Base-by-base conservation (phyloP, 108 stramenopile species). In the Skeletonema costatum region DNA sequence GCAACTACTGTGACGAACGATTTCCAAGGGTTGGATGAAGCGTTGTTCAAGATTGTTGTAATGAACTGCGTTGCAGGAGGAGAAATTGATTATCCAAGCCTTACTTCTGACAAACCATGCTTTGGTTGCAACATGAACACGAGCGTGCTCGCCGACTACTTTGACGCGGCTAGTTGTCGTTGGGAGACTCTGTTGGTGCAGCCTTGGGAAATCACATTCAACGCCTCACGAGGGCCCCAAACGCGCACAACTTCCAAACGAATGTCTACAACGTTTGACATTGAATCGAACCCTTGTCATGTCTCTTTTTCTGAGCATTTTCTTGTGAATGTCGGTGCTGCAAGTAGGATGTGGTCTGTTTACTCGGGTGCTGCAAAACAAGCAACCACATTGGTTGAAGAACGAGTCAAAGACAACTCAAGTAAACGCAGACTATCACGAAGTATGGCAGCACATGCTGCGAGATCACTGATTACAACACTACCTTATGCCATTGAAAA, bases 231-330 rank as follows among this genome's bases (percentile, higher is more conserved):
- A 79, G 81, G 73, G 14, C 63, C 67, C 30, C 88, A 85, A 66
- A 65, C 64, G n/a, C 85, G 88, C 5, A 85, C 76, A 32, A 74
- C 78, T 16, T 78, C 86, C 25, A 29, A 78, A 25, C 75, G 92
- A 58, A 71, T 89, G 64, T 84, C 85, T 29, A 90, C 88, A 12
- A 85, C 86, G 4, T 68, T 96, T 65, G 91, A 96, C 70, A 69
- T 96, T 25, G 95, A 96, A 50, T 86, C 86, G 13, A 86, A 90
- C 35, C 87, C 89, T 11, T 96, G 92, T 64, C 72, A 78, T 42
- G 59, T 96, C 5, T 90, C 90, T 21, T 92, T 93, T 60, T 92
- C 92, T 39, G 92, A 96, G 66, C 91, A 92, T 60, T 96, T 96
- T 67, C 75, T 96, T 14, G 81, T 91, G 29, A 90, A 86, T 30